These are phyloP conservation scores for Bombardia bombarda DNA, from an alignment of 495 filamentous ascomycete species.

Conservation along the genomic window DNA sequence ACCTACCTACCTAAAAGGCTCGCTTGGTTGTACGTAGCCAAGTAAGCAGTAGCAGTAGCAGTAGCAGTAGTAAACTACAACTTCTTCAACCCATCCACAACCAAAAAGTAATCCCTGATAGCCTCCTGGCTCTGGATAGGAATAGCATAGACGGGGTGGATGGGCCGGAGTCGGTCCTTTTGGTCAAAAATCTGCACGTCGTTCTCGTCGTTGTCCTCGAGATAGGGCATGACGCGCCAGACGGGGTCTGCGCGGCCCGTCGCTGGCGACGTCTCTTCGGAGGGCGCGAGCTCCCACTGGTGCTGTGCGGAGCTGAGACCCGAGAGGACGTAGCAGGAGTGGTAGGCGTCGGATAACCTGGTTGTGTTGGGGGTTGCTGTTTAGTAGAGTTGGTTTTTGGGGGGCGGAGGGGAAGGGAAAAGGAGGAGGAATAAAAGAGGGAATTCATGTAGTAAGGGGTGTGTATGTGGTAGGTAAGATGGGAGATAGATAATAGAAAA, in stretches of 20 bases:
- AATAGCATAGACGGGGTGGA: slow-evolving; percentile 83
- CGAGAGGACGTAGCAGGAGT: slow-evolving; percentile 82
- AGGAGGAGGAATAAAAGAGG: slow-evolving; percentile 3
- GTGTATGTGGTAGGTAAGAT: neutral
- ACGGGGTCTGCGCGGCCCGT: slow-evolving; percentile 16
- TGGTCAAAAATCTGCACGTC: slow-evolving; percentile 43
- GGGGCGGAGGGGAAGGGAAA: slow-evolving; percentile 1
- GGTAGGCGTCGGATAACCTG: slow-evolving; percentile 78
- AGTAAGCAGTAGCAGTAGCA: too few species aligned
- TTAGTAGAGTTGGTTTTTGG: neutral
- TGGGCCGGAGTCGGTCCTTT: slow-evolving; percentile 42
- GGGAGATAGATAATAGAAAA: neutral
- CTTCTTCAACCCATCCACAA: too few species aligned
- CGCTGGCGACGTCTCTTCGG: slow-evolving; percentile 6
- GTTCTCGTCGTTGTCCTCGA: slow-evolving; percentile 37
- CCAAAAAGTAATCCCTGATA: slow-evolving; percentile 56
- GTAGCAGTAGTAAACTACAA: too few species aligned
- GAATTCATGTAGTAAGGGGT: neutral
- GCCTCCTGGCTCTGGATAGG: slow-evolving; percentile 59
- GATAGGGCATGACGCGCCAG: slow-evolving; percentile 51
- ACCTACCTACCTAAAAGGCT: too few species aligned
- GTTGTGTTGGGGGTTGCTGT: neutral
- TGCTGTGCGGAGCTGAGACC: slow-evolving; percentile 80
- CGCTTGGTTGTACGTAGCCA: too few species aligned
- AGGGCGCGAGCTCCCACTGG: slow-evolving; percentile 53